Conservation (phyloP, 1,284 basidiomycete species). For the Ceratobasidium sp. region DNA sequence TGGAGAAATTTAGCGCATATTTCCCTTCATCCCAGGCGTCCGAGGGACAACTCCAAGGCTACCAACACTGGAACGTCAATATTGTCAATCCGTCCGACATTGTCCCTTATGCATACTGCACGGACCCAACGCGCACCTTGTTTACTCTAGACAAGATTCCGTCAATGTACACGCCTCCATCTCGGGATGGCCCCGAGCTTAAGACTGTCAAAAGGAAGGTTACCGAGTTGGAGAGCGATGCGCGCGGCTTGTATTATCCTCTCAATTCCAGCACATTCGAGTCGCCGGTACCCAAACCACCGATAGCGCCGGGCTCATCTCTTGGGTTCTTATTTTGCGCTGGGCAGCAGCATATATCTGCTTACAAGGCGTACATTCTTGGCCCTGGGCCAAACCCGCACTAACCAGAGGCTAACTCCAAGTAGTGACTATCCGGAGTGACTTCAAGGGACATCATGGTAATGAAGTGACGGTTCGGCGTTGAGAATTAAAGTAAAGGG, state of each 20-base stretch:
- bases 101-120: neutral
- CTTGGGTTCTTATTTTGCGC: slow-evolving; percentile 1
- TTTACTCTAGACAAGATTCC: neutral
- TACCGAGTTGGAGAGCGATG: neutral
- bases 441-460: too few relatives aligned
- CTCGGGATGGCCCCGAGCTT: neutral
- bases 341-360: slow-evolving; percentile 1
- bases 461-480: too few relatives aligned
- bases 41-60: neutral
- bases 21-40: neutral
- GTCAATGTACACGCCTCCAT: neutral
- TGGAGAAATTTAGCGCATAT: neutral
- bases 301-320: neutral
- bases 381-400: neutral
- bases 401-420: neutral
- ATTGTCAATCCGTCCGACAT: neutral
- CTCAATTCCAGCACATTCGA: neutral
- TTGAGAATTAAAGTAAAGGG: too few relatives aligned
- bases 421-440: neutral
- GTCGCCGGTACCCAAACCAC: neutral
- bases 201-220: neutral
- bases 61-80: neutral
- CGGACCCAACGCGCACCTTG: neutral
- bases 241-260: neutral
- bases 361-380: slow-evolving; percentile 1